phyloP scores from a whole-genome alignment of 805 yeast species.

The Diddensiella caesifluorescens region DNA sequence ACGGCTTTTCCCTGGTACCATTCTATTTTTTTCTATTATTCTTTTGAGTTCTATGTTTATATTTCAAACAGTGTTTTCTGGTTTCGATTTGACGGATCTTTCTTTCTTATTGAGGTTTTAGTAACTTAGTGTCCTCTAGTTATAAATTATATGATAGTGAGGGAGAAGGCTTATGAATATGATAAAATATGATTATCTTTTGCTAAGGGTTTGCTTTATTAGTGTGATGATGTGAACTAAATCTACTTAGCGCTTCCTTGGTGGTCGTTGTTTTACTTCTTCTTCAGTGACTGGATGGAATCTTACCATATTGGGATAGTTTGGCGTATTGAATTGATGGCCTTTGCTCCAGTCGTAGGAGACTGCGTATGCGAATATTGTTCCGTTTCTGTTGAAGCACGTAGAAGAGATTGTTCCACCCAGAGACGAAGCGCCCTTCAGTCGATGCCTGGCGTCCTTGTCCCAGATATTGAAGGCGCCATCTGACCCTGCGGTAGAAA shows the following conservation, averaged over 20 bases:
- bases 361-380: conserved; percentile 82
- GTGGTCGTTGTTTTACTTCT: conserved; percentile 54
- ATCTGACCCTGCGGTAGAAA: conserved; percentile 91
- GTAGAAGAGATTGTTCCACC: conserved; percentile 64
- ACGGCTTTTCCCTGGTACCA: not conserved
- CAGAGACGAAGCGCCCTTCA: conserved; percentile 64
- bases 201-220: too few relatives aligned
- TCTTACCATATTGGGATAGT: conserved; percentile 68
- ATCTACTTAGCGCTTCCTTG: conserved; percentile 13
- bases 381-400: conserved; percentile 77
- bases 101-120: not conserved
- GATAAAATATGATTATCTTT: too few relatives aligned
- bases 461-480: conserved; percentile 96
- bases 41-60: not conserved
- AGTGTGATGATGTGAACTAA: too few relatives aligned
- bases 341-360: conserved; percentile 93
- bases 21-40: not conserved
- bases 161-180: too few relatives aligned
- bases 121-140: not conserved
- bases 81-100: not conserved
- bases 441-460: conserved; percentile 81
- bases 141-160: too few relatives aligned
- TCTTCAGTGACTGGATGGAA: conserved; percentile 81
- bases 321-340: conserved; percentile 68
- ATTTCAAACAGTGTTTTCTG: not conserved